Evolutionary conservation across 306 rosid genomes (phyloP).

Genomic region (Prunus salicina): DNA sequence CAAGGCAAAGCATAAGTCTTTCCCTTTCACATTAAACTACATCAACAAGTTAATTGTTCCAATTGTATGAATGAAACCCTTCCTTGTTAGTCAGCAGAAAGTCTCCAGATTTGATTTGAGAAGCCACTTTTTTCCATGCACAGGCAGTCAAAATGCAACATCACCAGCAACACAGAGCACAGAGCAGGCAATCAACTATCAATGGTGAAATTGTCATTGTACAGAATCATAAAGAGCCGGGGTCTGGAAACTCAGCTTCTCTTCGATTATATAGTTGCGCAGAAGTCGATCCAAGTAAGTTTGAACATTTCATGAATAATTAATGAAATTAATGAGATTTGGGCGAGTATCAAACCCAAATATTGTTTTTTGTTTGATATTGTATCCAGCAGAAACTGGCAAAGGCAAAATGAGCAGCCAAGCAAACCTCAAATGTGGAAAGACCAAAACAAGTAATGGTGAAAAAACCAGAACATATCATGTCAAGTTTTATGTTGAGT

Average conservation of each 20-base stretch:
- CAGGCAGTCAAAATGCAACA: constrained; percentile 23
- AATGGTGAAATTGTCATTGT: constrained; percentile 36
- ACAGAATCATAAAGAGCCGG: constrained; percentile 26
- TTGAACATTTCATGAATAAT: background rate
- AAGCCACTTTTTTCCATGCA: background rate
- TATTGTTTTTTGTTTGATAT: background rate
- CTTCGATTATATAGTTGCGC: constrained; percentile 60
- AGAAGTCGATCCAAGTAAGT: constrained; percentile 49
- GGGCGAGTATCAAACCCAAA: background rate
- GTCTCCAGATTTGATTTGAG: background rate
- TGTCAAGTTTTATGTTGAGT: constrained; percentile 41
- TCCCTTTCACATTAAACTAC: background rate
- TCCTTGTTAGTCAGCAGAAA: background rate
- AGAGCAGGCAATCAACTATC: constrained; percentile 20
- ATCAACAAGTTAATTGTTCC: background rate
- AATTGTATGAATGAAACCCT: background rate
- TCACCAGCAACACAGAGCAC: background rate
- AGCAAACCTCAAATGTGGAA: constrained; percentile 34
- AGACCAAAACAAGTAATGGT: constrained; percentile 27
- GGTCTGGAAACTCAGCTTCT: constrained; percentile 45
- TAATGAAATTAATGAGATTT: background rate
- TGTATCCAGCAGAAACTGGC: constrained; percentile 45
- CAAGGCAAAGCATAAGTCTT: background rate
- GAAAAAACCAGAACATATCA: constrained; percentile 36
- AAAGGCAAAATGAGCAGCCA: constrained; percentile 47